Percentiles rank a stretch among this genome's conserved stretches.
These are phyloP conservation scores for Acanthamoeba royreba DNA, from an alignment of 208 protist species.

Conservation along the genomic window DNA sequence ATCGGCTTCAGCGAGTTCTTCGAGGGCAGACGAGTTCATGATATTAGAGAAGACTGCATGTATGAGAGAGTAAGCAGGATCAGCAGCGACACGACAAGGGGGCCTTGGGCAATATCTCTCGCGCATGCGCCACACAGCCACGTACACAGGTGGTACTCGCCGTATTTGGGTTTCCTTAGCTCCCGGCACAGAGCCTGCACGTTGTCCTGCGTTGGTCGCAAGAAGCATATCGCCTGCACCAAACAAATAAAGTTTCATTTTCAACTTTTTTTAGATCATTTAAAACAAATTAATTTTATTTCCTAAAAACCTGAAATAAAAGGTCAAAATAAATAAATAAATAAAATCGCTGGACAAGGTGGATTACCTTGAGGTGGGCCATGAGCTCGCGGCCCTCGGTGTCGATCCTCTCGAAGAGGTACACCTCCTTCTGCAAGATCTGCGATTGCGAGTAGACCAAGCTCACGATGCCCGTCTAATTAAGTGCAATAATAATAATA, in stretches of 20 bases:
- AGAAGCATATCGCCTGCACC: slow-evolving; percentile 66
- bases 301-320: background rate
- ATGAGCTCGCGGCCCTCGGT: slow-evolving; percentile 84
- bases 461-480: slow-evolving; percentile 86
- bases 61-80: background rate
- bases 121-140: background rate
- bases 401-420: slow-evolving; percentile 91
- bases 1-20: slow-evolving; percentile 92
- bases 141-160: slow-evolving; percentile 82
- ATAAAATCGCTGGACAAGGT: slow-evolving; percentile 36
- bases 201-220: slow-evolving; percentile 88
- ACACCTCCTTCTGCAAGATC: slow-evolving; percentile 94
- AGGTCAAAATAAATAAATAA: background rate
- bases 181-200: slow-evolving; percentile 85
- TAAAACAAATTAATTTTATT: background rate
- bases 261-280: no score
- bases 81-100: background rate
- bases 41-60: slow-evolving; percentile 89
- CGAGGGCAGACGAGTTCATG: slow-evolving; percentile 82
- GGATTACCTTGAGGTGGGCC: slow-evolving; percentile 84
- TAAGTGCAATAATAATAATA: background rate
- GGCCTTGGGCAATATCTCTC: background rate
- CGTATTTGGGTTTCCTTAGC: slow-evolving; percentile 85
- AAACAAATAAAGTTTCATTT: no score
- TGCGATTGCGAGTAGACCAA: slow-evolving; percentile 92